A percentile compares a stretch with the other conserved stretches of the same genome.
Conservation (phyloP, 2,329 filamentous ascomycete genomes). For the Talaromyces atroroseus region DNA sequence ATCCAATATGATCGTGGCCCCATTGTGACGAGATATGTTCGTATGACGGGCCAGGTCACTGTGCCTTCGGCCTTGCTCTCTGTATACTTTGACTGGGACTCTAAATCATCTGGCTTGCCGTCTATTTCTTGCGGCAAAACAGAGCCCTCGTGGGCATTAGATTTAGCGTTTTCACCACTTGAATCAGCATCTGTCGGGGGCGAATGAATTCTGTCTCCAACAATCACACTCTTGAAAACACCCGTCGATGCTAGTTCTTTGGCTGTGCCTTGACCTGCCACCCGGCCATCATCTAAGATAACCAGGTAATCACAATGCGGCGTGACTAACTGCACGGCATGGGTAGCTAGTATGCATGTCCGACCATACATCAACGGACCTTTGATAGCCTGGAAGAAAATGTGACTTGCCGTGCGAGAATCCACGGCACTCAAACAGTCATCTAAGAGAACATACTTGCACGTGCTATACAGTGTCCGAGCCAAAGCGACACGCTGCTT, state of each 20-base stretch:
- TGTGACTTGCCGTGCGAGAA: slow-evolving; percentile 1
- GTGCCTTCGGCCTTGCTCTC: slow-evolving; percentile 3
- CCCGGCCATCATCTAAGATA: not conserved
- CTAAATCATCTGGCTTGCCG: not conserved
- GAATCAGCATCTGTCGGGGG: not conserved
- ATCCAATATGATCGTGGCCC: not conserved
- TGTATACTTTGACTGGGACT: not conserved
- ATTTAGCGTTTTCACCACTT: not conserved
- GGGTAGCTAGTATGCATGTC: slow-evolving; percentile 3
- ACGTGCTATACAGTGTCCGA: slow-evolving; percentile 55
- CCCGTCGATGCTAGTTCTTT: not conserved
- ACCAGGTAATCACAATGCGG: not conserved
- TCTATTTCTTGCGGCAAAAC: not conserved
- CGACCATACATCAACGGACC: slow-evolving; percentile 2
- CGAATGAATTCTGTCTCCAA: not conserved
- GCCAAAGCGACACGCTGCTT: slow-evolving; percentile 96
- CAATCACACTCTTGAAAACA: not conserved
- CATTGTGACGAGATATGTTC: slow-evolving; percentile 1
- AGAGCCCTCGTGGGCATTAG: not conserved
- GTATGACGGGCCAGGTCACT: not conserved
- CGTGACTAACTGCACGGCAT: not conserved
- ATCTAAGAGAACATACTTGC: not conserved
- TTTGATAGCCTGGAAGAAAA: slow-evolving; percentile 1
- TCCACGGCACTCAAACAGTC: slow-evolving; percentile 8
- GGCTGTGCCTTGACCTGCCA: not conserved